Base-by-base conservation (phyloP, 208 protist species). In the Acanthamoeba healyi region DNA sequence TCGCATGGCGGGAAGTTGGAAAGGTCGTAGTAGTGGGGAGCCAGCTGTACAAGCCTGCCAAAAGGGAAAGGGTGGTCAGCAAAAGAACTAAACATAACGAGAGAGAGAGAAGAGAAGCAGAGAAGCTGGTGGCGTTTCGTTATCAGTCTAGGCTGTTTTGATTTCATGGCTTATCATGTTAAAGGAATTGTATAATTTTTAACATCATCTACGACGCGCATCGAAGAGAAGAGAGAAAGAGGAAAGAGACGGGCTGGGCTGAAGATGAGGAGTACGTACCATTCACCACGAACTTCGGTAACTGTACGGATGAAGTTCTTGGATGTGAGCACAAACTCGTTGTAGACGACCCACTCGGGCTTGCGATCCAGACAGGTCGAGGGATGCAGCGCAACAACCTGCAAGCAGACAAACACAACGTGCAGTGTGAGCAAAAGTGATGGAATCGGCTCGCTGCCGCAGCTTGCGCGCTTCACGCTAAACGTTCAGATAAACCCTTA, bases 321-420 rank as follows among this genome's bases (percentile, higher is more conserved):
- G 54, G 95, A 97, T 9, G 98, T 99, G 51, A 99, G 96, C 17
- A 99, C 99, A 94, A 99, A 99, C 96, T 99, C 99, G 95, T 99
- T 98, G 95, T 99, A 99, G 2, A 99, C 95, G 12, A 99, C 97
- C 97, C 99, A 99, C 95, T 99, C 98, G n/a, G 99, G 99, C 82
- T 99, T 99, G 82, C 98, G 97, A 92, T 98, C 98, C 5, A 99
- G 94, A 65, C 89, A 79, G 1, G 96, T 97, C 2, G 97, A 98
- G 29, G 98, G 98, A 89, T 99, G 98, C 32, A 98, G 94, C 19
- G 95, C 94, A 9, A 98, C 98, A 7, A 96, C 94, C 82, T 96
- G 51, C 51, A 58, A 22, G 7, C 38, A 14, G 19, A 0, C 15
- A 24, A 44, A 42, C 26, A 88, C 32, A 91, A 91, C 15, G 24